Percentiles rank a stretch among this genome's conserved stretches.
phyloP scores from a whole-genome alignment of 2,329 filamentous ascomycete species.

The Cladophialophora psammophila region DNA sequence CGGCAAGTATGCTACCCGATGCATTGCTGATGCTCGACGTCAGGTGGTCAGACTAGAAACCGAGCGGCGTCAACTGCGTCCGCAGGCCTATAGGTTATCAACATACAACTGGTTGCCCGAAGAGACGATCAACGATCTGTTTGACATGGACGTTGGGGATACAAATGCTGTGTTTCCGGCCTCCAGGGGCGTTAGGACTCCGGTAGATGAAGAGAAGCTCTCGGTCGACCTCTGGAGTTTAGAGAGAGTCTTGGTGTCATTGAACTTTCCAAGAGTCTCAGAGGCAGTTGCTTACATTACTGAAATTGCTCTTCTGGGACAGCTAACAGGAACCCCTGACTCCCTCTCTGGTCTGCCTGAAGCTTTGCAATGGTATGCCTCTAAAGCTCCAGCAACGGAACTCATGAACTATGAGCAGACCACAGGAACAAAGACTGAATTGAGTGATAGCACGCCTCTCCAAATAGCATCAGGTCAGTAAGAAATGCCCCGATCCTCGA shows the following conservation, averaged over 20 bases:
- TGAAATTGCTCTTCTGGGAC: slow-evolving; percentile 69
- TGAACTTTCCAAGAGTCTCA: slow-evolving; percentile 74
- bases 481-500: neutral
- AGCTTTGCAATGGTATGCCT: slow-evolving; percentile 87
- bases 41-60: slow-evolving; percentile 82
- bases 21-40: slow-evolving; percentile 77
- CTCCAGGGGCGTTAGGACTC: neutral
- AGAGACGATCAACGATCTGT: slow-evolving; percentile 78
- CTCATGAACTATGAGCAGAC: slow-evolving; percentile 73
- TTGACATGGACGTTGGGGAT: slow-evolving; percentile 61
- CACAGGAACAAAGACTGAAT: slow-evolving; percentile 1
- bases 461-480: slow-evolving; percentile 34
- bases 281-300: slow-evolving; percentile 71
- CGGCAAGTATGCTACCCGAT: slow-evolving; percentile 81
- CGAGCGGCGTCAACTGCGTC: slow-evolving; percentile 80
- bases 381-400: slow-evolving; percentile 73
- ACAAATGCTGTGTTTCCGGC: neutral
- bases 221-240: slow-evolving; percentile 84
- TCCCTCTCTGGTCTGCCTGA: slow-evolving; percentile 86
- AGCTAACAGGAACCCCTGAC: slow-evolving; percentile 63
- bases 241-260: slow-evolving; percentile 71
- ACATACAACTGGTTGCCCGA: slow-evolving; percentile 79
- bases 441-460: slow-evolving; percentile 27
- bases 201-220: slow-evolving; percentile 55
- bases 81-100: slow-evolving; percentile 76